phyloP scores from a whole-genome alignment of 78 protist species.

The Cyanophora paradoxa region DNA sequence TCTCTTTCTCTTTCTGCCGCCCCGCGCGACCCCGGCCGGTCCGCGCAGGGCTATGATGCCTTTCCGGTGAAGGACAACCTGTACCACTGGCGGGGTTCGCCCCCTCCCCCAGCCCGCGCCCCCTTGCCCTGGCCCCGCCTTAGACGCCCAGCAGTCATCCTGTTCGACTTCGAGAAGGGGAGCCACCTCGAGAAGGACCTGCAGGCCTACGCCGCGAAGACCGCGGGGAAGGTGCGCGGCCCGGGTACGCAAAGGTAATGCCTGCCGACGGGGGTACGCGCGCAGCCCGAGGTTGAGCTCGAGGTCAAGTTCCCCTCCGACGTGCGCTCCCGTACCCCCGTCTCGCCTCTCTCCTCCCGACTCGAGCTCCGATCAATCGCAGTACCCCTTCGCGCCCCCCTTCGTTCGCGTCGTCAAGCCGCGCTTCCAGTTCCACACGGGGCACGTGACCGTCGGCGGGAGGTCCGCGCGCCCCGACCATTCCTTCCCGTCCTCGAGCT shows the following conservation, averaged over 20 bases:
- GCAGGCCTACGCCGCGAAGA: no score
- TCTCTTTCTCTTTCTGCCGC: no score
- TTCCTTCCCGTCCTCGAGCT: no score
- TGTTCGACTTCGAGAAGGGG: constrained; percentile 41
- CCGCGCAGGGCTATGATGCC: constrained; percentile 1
- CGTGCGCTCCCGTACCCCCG: not conserved
- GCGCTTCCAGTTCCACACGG: constrained; percentile 54
- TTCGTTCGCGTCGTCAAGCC: constrained; percentile 54
- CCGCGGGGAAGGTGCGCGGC: no score
- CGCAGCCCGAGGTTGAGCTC: no score
- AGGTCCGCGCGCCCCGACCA: no score
- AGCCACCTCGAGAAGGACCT: constrained; percentile 17
- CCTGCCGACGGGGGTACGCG: no score
- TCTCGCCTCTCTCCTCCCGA: not conserved
- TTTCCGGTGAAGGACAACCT: constrained; percentile 18
- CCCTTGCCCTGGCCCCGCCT: no score
- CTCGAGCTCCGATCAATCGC: not conserved
- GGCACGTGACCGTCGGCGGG: constrained; percentile 65
- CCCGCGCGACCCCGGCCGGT: no score
- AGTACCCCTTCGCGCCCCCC: constrained; percentile 46
- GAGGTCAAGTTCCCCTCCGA: not conserved
- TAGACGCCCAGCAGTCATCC: no score
- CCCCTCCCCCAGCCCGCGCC: no score
- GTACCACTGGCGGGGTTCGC: constrained; percentile 36
- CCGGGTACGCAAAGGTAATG: no score